Base-by-base conservation (phyloP, 495 filamentous ascomycete species). In the Penicillium dipodomyicola region DNA sequence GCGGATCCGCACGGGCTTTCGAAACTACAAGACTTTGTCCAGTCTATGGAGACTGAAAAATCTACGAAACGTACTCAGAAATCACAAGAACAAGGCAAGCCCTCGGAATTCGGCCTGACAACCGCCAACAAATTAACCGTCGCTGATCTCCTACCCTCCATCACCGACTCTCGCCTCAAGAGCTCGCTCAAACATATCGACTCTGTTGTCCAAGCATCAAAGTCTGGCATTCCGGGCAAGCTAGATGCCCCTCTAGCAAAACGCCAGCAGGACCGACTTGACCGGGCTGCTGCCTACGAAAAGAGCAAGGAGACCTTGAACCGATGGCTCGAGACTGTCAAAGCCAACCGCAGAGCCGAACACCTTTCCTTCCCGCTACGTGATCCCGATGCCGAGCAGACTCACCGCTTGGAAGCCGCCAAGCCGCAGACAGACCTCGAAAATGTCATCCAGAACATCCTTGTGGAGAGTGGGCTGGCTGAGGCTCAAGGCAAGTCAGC, bases 311-410 rank as follows among this genome's bases (percentile, higher is more conserved):
- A 97, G 70, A 91, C 91, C 0, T 75, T 98, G 23, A 86, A 88
- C 56, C 84, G 90, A 57, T 98, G 94, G 94, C 83, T 87, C 19
- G 93, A 96, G 49, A 97, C 95, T 0, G 92, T 98, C 63, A 96
- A 96, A 70, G 85, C 90, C 27, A 96, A 96, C 70, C 85, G 95
- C 39, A 81, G 90, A 57, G 92, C 94, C 5, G 95, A 97, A 27
- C 93, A 96, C 69, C 76, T 97, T 1, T 77, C 86, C n/a, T 98
- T 97, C 68, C 94, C 94, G 23, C 80, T 97, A 0, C 80, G 85
- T 5, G 88, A 96, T 58, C 87, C 88, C 2, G 78, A 84, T 48
- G 77, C 56, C 56, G 79, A 71, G 67, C 80, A 61, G 68, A 61
- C 60, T 17, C 71, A 79, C 49, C 69, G 74, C 15, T 65, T 79